Percentiles rank a stretch among this genome's conserved stretches.
phyloP scores from a whole-genome alignment of 495 filamentous ascomycete genomes.

The Penicillium angulare region DNA sequence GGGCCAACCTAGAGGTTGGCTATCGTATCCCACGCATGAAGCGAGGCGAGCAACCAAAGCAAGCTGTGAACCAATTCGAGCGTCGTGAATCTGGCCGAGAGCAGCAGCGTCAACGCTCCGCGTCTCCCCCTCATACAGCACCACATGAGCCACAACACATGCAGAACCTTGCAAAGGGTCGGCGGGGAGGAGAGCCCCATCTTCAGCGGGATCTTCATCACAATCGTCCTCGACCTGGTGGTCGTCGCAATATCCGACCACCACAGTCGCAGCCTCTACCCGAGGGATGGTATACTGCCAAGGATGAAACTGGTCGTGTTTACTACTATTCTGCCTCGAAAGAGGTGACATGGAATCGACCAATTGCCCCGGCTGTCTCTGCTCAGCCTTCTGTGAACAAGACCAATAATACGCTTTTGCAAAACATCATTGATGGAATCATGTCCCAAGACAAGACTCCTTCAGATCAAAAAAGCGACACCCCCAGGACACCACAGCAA shows the following conservation, averaged over 20 bases:
- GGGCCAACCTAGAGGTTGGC: slow-evolving; percentile 86
- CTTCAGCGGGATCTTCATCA: slow-evolving; percentile 43
- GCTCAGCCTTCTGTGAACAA: slow-evolving; percentile 63
- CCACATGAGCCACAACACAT: slow-evolving; percentile 32
- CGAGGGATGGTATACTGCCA: slow-evolving; percentile 75
- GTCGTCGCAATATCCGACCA: slow-evolving; percentile 28
- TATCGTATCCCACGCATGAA: slow-evolving; percentile 92
- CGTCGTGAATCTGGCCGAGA: slow-evolving; percentile 65
- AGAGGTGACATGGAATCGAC: slow-evolving; percentile 74
- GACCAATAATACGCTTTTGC: slow-evolving; percentile 65
- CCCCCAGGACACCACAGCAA: slow-evolving; percentile 49
- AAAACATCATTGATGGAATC: slow-evolving; percentile 84
- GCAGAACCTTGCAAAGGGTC: slow-evolving; percentile 47
- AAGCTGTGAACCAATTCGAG: slow-evolving; percentile 58
- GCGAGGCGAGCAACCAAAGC: slow-evolving; percentile 52
- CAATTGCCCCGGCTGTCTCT: slow-evolving; percentile 63
- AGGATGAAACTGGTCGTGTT: slow-evolving; percentile 57
- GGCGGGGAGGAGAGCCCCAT: slow-evolving; percentile 52
- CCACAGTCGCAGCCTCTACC: slow-evolving; percentile 57
- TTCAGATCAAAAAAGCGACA: slow-evolving; percentile 52
- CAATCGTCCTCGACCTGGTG: slow-evolving; percentile 54
- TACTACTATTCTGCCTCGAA: slow-evolving; percentile 82
- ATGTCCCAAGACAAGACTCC: slow-evolving; percentile 67
- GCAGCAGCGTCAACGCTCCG: slow-evolving; percentile 53
- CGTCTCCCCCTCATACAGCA: slow-evolving; percentile 51